Evolutionary conservation across 2,329 filamentous ascomycete species (phyloP).

Genomic region (Zasmidium citrigriseum): DNA sequence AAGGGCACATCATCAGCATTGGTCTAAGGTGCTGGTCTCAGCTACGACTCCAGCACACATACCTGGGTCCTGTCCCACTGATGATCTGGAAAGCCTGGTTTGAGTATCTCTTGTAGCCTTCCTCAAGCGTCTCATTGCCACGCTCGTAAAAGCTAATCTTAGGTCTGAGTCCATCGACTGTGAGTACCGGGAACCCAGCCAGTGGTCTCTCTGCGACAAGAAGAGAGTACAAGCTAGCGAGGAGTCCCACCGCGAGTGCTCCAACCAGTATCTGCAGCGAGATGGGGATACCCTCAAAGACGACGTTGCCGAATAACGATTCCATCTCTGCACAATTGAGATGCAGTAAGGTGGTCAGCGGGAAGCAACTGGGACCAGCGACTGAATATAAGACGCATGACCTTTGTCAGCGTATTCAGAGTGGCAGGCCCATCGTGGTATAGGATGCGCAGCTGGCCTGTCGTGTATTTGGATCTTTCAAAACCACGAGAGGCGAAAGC

Average conservation of each 20-base stretch:
- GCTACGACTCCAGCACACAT: too few species aligned
- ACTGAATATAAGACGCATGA: too few species aligned
- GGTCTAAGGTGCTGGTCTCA: too few species aligned
- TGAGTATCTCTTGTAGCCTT: constrained; percentile 2
- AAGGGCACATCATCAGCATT: too few species aligned
- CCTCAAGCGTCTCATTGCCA: constrained; percentile 2
- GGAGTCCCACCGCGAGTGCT: neutral
- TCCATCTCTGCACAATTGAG: too few species aligned
- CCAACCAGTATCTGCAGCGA: neutral
- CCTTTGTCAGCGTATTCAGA: neutral
- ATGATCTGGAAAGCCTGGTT: constrained; percentile 16
- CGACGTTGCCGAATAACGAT: neutral
- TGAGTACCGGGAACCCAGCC: constrained; percentile 1
- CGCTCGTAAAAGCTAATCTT: constrained; percentile 1
- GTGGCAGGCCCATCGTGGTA: neutral
- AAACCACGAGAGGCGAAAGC: too few species aligned
- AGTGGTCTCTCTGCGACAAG: neutral
- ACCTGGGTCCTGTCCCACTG: constrained; percentile 15
- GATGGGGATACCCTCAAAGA: neutral
- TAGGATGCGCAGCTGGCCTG: neutral
- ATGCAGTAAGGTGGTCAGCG: too few species aligned
- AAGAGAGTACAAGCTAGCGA: neutral
- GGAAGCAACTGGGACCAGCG: too few species aligned
- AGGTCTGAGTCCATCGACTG: constrained; percentile 2
- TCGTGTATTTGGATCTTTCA: neutral